Base-by-base conservation (phyloP, 2,329 filamentous ascomycete species). In the Penicillium brasilianum region DNA sequence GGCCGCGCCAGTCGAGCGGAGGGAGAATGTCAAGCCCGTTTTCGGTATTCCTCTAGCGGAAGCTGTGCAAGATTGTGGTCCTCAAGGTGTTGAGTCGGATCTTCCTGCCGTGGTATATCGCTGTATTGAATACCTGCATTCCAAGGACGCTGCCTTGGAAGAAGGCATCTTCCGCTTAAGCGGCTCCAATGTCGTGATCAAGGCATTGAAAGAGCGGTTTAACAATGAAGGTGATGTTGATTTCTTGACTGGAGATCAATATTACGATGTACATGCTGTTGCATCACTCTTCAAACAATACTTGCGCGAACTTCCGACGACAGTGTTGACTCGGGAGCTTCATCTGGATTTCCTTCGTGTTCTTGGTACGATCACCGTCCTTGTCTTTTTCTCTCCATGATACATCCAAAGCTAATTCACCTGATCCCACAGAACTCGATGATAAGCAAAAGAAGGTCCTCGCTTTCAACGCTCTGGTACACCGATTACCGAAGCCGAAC, bases 91-190 rank as follows among this genome's bases (percentile, higher is more conserved):
- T 48, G 86, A 88, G 62, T 87, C 92, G 7, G 88, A 90, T 30
- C 81, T 99, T 30, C 95, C 95, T 1, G 91, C 94, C 7, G 95
- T 99, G 2, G 92, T 98, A 9, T 99, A 96, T 78, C 89, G 95
- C 59, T 97, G 93, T 73, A 91, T 99, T 63, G 92, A 98, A 76
- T 99, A 97, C 75, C 84, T 99, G 18, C 90, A 92, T 66, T 85
- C 87, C 7, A 93, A 93, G 80, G 87, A 91, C 64, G 95, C 93
- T 11, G 84, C 90, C 51, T 84, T 83, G 6, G 95, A 99, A 76
- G 95, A 99, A 77, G 95, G 95, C 46, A 97, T 99, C 44, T 99
- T 99, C 83, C 88, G 95, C 55, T 83, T 99, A 44, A 98, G 93
- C 75, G 95, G 95, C n/a, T 98, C 94, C 0, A 98, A 97, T 73